Evolutionary conservation across 2,329 filamentous ascomycete species (phyloP).

Genomic region (Zopfia rhizophila): DNA sequence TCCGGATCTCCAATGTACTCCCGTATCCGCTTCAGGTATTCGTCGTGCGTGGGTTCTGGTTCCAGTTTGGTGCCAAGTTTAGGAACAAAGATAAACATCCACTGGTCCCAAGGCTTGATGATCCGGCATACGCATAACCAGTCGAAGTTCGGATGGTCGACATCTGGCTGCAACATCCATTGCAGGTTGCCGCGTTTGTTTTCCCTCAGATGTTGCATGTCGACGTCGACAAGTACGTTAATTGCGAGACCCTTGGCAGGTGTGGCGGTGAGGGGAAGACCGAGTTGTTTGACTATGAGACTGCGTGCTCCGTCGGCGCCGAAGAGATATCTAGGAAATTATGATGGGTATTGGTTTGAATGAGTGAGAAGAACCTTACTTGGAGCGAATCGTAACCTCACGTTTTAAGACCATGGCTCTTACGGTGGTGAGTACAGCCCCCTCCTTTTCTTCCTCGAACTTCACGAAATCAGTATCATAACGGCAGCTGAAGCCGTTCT

Average conservation of each 20-base stretch:
- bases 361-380: no score
- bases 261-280: conserved; percentile 60
- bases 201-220: conserved; percentile 62
- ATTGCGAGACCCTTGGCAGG: conserved; percentile 61
- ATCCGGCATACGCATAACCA: conserved; percentile 67
- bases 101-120: conserved; percentile 72
- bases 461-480: no score
- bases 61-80: neutral
- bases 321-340: conserved; percentile 68
- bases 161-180: conserved; percentile 67
- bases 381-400: conserved; percentile 61
- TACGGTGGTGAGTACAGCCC: no score
- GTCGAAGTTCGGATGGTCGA: conserved; percentile 58
- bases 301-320: conserved; percentile 66
- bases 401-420: no score
- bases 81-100: conserved; percentile 54
- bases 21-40: conserved; percentile 2
- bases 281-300: conserved; percentile 58
- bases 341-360: no score
- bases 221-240: conserved; percentile 61
- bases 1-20: conserved; percentile 8
- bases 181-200: conserved; percentile 68
- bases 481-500: no score
- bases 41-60: conserved; percentile 30
- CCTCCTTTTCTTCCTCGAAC: no score